Conservation (phyloP, 768 basidiomycete species). For the Pulveroboletus sp. region DNA sequence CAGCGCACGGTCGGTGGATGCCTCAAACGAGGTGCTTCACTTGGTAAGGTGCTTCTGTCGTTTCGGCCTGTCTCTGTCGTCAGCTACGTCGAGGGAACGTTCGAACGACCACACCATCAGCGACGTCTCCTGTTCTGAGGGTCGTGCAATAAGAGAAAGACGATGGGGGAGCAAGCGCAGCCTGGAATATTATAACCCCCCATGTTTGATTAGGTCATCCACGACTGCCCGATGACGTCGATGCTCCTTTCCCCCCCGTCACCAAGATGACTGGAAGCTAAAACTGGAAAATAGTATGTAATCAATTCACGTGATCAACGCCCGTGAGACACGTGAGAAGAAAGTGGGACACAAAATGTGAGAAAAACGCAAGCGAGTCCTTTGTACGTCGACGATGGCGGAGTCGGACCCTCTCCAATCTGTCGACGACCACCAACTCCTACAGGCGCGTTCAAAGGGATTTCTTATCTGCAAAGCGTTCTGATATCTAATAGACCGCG, state of each 20-base stretch:
- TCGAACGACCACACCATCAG: constrained; percentile 10
- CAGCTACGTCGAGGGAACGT: background rate
- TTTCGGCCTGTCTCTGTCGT: constrained; percentile 15
- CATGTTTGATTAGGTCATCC: constrained; percentile 9
- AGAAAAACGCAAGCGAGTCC: no score
- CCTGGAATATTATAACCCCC: no score
- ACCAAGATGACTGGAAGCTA: background rate
- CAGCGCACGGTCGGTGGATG: background rate
- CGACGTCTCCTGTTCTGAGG: background rate
- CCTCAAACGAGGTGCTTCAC: background rate
- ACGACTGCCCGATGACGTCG: constrained; percentile 13
- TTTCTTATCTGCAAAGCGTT: background rate
- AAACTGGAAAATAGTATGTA: constrained; percentile 6
- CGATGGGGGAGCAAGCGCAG: no score
- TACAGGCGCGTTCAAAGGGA: constrained; percentile 11
- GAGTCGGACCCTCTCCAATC: constrained; percentile 23
- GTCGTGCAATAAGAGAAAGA: background rate
- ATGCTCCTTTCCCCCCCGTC: no score
- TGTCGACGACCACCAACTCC: constrained; percentile 19
- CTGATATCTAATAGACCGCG: constrained; percentile 16
- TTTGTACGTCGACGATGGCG: constrained; percentile 17
- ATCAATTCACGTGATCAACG: background rate
- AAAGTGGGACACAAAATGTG: no score
- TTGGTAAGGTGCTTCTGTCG: constrained; percentile 19
- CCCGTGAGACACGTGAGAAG: background rate